Evolutionary conservation across 2,329 filamentous ascomycete species (phyloP).

Genomic region (Leptographium flavum): DNA sequence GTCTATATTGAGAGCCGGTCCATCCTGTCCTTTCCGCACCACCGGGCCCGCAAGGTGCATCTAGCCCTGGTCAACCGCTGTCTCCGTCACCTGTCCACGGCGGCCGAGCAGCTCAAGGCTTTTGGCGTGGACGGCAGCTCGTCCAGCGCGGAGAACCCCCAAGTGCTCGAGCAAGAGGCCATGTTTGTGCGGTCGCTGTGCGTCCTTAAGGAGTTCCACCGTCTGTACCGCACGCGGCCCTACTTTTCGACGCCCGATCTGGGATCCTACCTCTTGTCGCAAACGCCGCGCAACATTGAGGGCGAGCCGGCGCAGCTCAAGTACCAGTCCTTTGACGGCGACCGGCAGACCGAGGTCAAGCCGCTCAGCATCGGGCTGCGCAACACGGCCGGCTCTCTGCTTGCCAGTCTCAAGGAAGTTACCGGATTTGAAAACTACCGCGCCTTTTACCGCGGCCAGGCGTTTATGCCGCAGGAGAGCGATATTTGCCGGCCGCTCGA

Average conservation of each 20-base stretch:
- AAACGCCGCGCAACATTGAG: slow-evolving; percentile 35
- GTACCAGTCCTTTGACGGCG: slow-evolving; percentile 59
- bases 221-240: slow-evolving; percentile 46
- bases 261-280: slow-evolving; percentile 35
- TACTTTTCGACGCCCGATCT: slow-evolving; percentile 45
- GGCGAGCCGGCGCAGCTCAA: slow-evolving; percentile 54
- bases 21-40: slow-evolving; percentile 34
- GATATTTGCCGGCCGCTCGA: slow-evolving; percentile 48
- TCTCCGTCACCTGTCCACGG: slow-evolving; percentile 50
- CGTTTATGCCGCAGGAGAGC: slow-evolving; percentile 45
- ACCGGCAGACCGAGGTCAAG: slow-evolving; percentile 43
- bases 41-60: slow-evolving; percentile 44
- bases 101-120: slow-evolving; percentile 42
- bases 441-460: slow-evolving; percentile 54
- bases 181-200: slow-evolving; percentile 55
- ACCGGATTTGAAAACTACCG: slow-evolving; percentile 68
- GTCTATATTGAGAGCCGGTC: slow-evolving; percentile 49
- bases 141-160: slow-evolving; percentile 29
- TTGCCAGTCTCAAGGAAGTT: slow-evolving; percentile 49
- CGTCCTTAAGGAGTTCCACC: slow-evolving; percentile 53
- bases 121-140: slow-evolving; percentile 25
- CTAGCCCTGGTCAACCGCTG: slow-evolving; percentile 60
- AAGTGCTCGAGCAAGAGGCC: slow-evolving; percentile 39
- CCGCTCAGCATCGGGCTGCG: slow-evolving; percentile 51
- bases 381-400: slow-evolving; percentile 57